Conservation (phyloP, 768 basidiomycete species). For the Tulasnella sp. region DNA sequence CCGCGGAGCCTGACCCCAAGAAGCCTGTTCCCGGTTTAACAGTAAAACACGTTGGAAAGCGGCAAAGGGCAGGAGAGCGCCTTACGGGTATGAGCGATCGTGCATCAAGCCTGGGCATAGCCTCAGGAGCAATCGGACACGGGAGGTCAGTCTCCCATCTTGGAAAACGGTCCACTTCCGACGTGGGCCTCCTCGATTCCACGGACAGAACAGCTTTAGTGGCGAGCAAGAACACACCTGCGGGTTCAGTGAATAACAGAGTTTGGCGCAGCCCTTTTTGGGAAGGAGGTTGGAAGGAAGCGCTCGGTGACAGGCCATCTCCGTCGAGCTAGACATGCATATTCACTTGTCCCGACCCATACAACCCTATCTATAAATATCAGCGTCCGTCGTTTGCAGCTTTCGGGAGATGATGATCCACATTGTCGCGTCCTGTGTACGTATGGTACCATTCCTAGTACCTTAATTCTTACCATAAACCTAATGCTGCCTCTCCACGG, state of each 20-base stretch:
- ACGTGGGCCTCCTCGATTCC: not conserved
- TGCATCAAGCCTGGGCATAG: slow-evolving; percentile 23
- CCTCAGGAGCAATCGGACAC: slow-evolving; percentile 20
- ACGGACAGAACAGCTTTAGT: not conserved
- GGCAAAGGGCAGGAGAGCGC: slow-evolving; percentile 27
- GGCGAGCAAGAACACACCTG: not conserved
- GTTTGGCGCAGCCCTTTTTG: slow-evolving; percentile 24
- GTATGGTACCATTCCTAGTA: not conserved
- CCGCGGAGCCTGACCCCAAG: not conserved
- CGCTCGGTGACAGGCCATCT: not conserved
- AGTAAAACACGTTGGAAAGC: slow-evolving; percentile 14
- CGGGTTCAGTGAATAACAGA: not conserved
- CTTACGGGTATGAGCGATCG: slow-evolving; percentile 23
- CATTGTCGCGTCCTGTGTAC: not conserved
- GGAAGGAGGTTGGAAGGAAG: slow-evolving; percentile 28
- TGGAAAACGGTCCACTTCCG: not conserved
- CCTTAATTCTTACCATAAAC: too few species aligned
- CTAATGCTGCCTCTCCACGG: too few species aligned
- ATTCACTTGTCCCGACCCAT: not conserved
- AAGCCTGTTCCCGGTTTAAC: slow-evolving; percentile 12
- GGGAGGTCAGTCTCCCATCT: not conserved
- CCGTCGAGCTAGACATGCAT: not conserved
- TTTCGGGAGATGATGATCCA: not conserved
- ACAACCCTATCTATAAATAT: not conserved
- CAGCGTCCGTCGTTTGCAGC: not conserved